phyloP scores from a whole-genome alignment of 106 monocot species.

The Allium fistulosum region DNA sequence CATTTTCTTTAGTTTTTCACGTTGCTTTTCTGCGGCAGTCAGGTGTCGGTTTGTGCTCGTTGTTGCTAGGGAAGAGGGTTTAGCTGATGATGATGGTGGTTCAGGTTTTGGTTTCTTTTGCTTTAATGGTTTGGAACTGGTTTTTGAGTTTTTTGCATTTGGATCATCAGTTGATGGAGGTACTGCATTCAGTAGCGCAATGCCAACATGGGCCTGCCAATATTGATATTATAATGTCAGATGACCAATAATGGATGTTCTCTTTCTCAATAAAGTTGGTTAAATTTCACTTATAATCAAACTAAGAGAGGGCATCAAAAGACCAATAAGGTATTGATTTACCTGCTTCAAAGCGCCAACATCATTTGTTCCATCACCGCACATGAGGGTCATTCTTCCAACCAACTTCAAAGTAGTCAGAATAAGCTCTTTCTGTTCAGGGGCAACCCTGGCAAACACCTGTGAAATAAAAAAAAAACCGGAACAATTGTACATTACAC shows the following conservation, averaged over 20 bases:
- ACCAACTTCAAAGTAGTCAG: slow-evolving; percentile 85
- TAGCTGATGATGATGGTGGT: slow-evolving; percentile 29
- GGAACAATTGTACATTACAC: not conserved
- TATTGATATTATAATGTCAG: too few species aligned
- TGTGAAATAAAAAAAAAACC: slow-evolving; percentile 13
- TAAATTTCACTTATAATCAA: not conserved
- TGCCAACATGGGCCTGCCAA: slow-evolving; percentile 88
- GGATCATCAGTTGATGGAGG: slow-evolving; percentile 41
- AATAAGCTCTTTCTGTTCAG: slow-evolving; percentile 97
- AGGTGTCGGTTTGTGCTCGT: slow-evolving; percentile 50
- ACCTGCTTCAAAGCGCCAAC: slow-evolving; percentile 99
- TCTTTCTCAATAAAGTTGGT: not conserved
- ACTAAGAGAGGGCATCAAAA: not conserved
- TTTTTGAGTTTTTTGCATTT: slow-evolving; percentile 9
- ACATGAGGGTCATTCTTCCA: slow-evolving; percentile 97
- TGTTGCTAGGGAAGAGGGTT: slow-evolving; percentile 13
- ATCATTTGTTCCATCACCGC: slow-evolving; percentile 99
- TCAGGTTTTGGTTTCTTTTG: slow-evolving; percentile 48
- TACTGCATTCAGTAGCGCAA: slow-evolving; percentile 87
- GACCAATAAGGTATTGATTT: not conserved
- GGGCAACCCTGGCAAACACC: slow-evolving; percentile 98
- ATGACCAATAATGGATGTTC: too few species aligned
- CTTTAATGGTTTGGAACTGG: slow-evolving; percentile 43
- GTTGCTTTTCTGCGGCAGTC: slow-evolving; percentile 73
- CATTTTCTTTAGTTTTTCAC: slow-evolving; percentile 65